Conservation (phyloP, 2,329 filamentous ascomycete genomes). For the Fusarium sp. region DNA sequence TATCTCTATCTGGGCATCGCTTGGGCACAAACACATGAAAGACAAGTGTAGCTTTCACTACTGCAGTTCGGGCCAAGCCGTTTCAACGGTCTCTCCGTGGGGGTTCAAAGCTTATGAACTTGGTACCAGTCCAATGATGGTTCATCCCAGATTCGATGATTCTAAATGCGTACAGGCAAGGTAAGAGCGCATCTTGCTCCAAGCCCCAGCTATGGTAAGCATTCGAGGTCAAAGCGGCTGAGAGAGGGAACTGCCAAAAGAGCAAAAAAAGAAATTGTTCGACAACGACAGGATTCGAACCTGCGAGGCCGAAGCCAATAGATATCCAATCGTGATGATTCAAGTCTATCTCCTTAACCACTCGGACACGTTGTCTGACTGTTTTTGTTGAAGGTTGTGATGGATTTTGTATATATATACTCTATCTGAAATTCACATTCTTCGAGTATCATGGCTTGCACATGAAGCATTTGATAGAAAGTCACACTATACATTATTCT, state of each 20-base stretch:
- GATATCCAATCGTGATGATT: slow-evolving; percentile 3
- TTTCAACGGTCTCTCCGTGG: not conserved
- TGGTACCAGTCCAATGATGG: not conserved
- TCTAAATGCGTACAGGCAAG: not conserved
- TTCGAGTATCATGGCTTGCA: no score
- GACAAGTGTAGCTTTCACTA: not conserved
- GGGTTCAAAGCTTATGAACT: not conserved
- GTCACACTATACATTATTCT: no score
- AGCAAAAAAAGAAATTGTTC: not conserved
- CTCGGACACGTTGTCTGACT: slow-evolving; percentile 20
- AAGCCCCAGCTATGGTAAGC: not conserved
- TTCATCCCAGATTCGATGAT: not conserved
- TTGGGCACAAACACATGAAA: not conserved
- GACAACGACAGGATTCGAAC: slow-evolving; percentile 22
- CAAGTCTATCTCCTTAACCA: slow-evolving; percentile 29
- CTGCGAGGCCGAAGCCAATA: slow-evolving; percentile 21
- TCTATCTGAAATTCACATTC: no score
- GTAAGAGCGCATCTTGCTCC: not conserved
- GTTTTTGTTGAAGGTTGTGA: not conserved
- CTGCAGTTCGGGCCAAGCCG: not conserved
- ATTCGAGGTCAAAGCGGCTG: not conserved
- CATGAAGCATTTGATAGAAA: not conserved
- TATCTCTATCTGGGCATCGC: not conserved
- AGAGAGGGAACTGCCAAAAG: not conserved
- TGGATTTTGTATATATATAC: not conserved